A percentile compares a stretch with the other conserved stretches of the same genome.
These are phyloP conservation scores for Phylloporus sp. DNA, from an alignment of 768 basidiomycete genomes.

Conservation along the genomic window DNA sequence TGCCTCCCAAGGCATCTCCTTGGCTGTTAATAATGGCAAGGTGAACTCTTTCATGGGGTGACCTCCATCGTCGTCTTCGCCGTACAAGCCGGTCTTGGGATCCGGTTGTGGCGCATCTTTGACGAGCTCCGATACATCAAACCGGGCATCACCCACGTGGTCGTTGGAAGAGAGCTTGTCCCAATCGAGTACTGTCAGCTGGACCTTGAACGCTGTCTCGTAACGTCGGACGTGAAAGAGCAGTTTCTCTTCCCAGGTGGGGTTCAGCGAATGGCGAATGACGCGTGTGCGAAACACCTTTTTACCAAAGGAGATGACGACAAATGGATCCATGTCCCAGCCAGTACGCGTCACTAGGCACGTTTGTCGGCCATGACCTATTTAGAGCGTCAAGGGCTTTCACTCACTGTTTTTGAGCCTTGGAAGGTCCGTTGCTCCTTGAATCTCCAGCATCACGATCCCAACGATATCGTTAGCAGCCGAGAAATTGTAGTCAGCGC, in stretches of 20 bases:
- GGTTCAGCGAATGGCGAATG: conserved; percentile 80
- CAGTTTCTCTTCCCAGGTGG: conserved; percentile 92
- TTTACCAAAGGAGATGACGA: conserved; percentile 93
- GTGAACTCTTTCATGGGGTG: conserved; percentile 69
- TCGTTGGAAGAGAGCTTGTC: conserved; percentile 91
- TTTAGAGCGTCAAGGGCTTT: neutral
- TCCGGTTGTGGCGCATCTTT: conserved; percentile 63
- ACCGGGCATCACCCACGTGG: conserved; percentile 72
- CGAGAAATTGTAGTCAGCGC: conserved; percentile 54
- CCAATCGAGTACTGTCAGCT: conserved; percentile 91
- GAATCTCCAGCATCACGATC: conserved; percentile 93
- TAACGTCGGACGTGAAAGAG: conserved; percentile 92
- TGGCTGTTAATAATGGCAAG: conserved; percentile 57
- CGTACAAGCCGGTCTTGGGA: conserved; percentile 45
- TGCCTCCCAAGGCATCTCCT: conserved; percentile 67
- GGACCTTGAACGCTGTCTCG: conserved; percentile 73
- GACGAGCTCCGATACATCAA: conserved; percentile 71
- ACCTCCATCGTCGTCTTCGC: conserved; percentile 33
- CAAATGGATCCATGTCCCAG: conserved; percentile 98
- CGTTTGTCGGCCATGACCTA: neutral
- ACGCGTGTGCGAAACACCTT: conserved; percentile 94
- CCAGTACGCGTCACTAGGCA: conserved; percentile 73
- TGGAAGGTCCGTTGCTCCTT: conserved; percentile 79
- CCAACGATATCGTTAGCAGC: conserved; percentile 82
- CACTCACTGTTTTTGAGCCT: conserved; percentile 79